Evolutionary conservation across 257 asterid genomes (phyloP), one percentile per base, ranked within the genome.

Genomic region (Solanum corneliomulleri): DNA sequence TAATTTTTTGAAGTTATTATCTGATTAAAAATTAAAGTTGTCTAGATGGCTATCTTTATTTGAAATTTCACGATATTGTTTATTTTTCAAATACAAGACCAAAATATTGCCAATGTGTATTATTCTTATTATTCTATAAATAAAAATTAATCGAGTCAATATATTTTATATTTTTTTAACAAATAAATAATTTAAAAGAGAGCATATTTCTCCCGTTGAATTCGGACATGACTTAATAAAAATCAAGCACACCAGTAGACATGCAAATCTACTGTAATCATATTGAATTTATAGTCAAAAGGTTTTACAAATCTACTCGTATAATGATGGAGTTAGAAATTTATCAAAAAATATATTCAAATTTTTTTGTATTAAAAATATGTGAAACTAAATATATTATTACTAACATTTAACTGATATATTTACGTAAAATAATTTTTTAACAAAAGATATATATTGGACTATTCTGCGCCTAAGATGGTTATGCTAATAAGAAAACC

Each of bases 1-100:
- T 2, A 21, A 21, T 5, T 20, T 58, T 16, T 52, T 47, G 3
- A 13, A 42, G 3, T 11, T 3, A 56, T 0, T 5, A 5, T 37
- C 0, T 20, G 10, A 56, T 18, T 18, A 56, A 9, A 58, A 58
- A 12, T 1, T 29, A 18, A 16, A 52, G 16, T 0, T 6, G 0
- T 52, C 3, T 52, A 9, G 18, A 52, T 9, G 2, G 3, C 5
- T 11, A 66, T 23, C 2, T 4, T 23, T 9, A 66, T 25, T 66
- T 25, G 35, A 66, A 66, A 25, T 66, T 6, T 3, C 35, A 12
- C 2, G 4, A 6, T 27, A 13, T 3, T 4, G 0, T 11, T 25
- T 66, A 66, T 27, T 66, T 66, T 66, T 66, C 20, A 66, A 66
- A 25, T 25, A 25, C 10, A 25, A 66, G 11, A 27, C 33, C 6